Evolutionary conservation across 345 rosid species (phyloP).

Genomic region (Lagerstroemia speciosa): DNA sequence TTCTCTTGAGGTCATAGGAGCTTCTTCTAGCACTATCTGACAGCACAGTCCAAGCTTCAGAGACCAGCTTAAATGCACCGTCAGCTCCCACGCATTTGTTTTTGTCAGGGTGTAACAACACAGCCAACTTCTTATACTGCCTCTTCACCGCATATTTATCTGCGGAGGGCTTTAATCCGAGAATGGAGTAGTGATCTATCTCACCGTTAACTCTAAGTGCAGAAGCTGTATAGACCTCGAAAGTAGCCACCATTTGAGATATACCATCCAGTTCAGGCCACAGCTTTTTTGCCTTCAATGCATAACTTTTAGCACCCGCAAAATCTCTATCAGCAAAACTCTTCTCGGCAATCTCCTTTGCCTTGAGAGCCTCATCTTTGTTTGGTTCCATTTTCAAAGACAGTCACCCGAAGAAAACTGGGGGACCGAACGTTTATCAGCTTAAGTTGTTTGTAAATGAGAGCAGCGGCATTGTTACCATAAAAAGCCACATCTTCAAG

Average conservation of each 20-base stretch:
- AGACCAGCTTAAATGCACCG: constrained; percentile 91
- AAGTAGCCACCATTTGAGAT: constrained; percentile 90
- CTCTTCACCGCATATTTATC: constrained; percentile 80
- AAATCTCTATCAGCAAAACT: constrained; percentile 77
- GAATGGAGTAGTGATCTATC: constrained; percentile 72
- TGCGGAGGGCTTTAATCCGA: constrained; percentile 87
- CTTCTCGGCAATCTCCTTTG: constrained; percentile 78
- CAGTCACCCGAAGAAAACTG: constrained; percentile 18
- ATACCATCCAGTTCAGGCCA: constrained; percentile 83
- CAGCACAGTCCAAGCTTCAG: constrained; percentile 85
- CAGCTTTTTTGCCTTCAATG: constrained; percentile 63
- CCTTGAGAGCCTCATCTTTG: constrained; percentile 73
- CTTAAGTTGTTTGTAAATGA: constrained; percentile 17
- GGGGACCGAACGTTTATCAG: constrained; percentile 24
- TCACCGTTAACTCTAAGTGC: constrained; percentile 54
- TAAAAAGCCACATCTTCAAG: constrained; percentile 27
- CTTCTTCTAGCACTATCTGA: constrained; percentile 62
- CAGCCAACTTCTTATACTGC: constrained; percentile 88
- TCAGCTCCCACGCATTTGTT: constrained; percentile 91
- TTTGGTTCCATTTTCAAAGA: constrained; percentile 56
- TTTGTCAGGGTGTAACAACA: constrained; percentile 89
- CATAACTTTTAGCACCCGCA: constrained; percentile 64
- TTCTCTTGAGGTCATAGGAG: constrained; percentile 48
- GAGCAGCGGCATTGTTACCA: constrained; percentile 18
- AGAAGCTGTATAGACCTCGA: constrained; percentile 81